Evolutionary conservation across 805 yeast genomes (phyloP).

Genomic region (Monosporozyma solicola): DNA sequence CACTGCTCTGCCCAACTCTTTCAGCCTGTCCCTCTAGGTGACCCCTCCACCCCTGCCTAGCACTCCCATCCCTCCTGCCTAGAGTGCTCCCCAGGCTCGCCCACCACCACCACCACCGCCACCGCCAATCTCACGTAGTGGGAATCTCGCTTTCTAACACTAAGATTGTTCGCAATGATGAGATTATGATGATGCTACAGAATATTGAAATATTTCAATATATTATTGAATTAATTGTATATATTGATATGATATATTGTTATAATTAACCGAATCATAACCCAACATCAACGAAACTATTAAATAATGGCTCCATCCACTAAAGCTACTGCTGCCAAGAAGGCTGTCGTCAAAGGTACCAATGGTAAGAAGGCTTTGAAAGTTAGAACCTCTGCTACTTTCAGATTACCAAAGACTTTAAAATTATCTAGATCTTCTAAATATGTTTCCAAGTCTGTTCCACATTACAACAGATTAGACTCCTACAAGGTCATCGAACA

Average conservation of each 20-base stretch:
- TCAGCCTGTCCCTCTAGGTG: background rate
- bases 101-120: no score
- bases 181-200: no score
- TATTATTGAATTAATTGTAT: background rate
- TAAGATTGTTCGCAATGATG: no score
- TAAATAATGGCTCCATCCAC: constrained; percentile 42
- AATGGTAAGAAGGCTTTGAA: constrained; percentile 82
- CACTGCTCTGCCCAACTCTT: no score
- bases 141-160: no score
- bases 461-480: constrained; percentile 95
- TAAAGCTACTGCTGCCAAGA: constrained; percentile 96
- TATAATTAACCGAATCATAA: background rate
- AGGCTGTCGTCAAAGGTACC: constrained; percentile 97
- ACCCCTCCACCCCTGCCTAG: no score
- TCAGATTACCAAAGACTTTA: constrained; percentile 97
- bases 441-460: constrained; percentile 91
- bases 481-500: constrained; percentile 88
- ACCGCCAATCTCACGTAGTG: no score
- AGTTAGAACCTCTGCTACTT: constrained; percentile 91
- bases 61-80: no score
- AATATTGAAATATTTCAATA: background rate
- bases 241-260: background rate
- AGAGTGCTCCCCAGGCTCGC: no score
- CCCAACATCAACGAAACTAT: constrained; percentile 6
- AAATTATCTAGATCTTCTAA: constrained; percentile 89